These are phyloP conservation scores for Ustilago cynodontis DNA, from an alignment of 1,284 basidiomycete genomes.

Conservation along the genomic window DNA sequence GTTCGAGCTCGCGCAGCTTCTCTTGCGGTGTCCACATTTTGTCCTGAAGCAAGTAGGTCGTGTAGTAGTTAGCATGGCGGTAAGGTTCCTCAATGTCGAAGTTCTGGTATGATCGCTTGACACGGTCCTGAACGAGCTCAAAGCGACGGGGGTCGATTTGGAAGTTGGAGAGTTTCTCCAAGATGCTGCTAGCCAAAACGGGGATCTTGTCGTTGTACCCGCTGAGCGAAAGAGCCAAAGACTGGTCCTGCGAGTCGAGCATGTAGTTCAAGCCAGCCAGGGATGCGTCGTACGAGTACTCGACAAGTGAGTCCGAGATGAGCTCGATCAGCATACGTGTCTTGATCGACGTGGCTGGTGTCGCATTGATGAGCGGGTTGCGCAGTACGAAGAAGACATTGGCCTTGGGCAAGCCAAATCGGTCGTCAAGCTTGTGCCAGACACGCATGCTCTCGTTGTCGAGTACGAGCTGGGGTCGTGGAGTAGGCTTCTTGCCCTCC, in stretches of 20 bases:
- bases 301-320: slow-evolving; percentile 87
- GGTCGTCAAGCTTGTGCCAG: slow-evolving; percentile 70
- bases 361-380: slow-evolving; percentile 69
- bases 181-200: slow-evolving; percentile 80
- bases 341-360: slow-evolving; percentile 70
- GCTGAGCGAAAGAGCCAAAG: slow-evolving; percentile 79
- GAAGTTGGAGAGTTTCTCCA: slow-evolving; percentile 80
- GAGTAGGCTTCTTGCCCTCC: slow-evolving; percentile 51
- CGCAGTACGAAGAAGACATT: slow-evolving; percentile 66
- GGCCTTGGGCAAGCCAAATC: slow-evolving; percentile 69
- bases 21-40: slow-evolving; percentile 84
- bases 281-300: slow-evolving; percentile 92
- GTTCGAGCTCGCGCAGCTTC: slow-evolving; percentile 82
- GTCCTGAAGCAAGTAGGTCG: slow-evolving; percentile 79
- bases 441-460: slow-evolving; percentile 60
- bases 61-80: slow-evolving; percentile 83
- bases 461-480: slow-evolving; percentile 61
- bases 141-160: slow-evolving; percentile 81
- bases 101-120: slow-evolving; percentile 74
- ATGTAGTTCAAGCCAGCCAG: slow-evolving; percentile 88
- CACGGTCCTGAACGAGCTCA: slow-evolving; percentile 86
- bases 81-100: slow-evolving; percentile 88
- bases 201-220: slow-evolving; percentile 96
- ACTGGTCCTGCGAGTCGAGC: slow-evolving; percentile 78
- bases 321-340: slow-evolving; percentile 83